Evolutionary conservation across 2,329 filamentous ascomycete species (phyloP).

Genomic region (Ophiocordyceps unilateralis): DNA sequence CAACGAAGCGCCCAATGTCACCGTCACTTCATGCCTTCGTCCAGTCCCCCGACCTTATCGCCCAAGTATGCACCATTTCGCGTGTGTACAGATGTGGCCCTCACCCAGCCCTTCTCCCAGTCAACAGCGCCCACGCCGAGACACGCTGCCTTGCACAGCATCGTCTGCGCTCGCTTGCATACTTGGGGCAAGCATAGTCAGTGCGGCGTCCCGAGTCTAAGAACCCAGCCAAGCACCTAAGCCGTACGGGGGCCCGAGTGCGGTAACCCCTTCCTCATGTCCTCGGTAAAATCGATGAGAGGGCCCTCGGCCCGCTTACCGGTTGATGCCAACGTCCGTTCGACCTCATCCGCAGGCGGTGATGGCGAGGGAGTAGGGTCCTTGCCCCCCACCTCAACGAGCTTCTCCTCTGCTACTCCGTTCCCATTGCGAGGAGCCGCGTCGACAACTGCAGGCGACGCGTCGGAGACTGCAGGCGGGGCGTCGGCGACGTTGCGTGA

Average conservation of each 20-base stretch:
- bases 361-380: slow-evolving; percentile 2
- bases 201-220: too few relatives aligned
- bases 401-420: slow-evolving; percentile 14
- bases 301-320: slow-evolving; percentile 29
- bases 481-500: slow-evolving; percentile 11
- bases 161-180: too few relatives aligned
- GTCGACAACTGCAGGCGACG: background rate
- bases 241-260: slow-evolving; percentile 2
- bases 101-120: too few relatives aligned
- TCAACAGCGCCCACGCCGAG: too few relatives aligned
- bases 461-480: background rate
- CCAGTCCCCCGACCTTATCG: too few relatives aligned
- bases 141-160: background rate
- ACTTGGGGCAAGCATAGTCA: too few relatives aligned
- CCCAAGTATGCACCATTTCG: too few relatives aligned
- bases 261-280: slow-evolving; percentile 33
- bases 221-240: background rate
- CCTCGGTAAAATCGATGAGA: slow-evolving; percentile 37
- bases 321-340: slow-evolving; percentile 26
- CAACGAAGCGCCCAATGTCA: background rate
- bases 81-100: too few relatives aligned
- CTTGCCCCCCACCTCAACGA: slow-evolving; percentile 40
- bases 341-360: slow-evolving; percentile 19
- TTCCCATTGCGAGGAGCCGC: slow-evolving; percentile 1
- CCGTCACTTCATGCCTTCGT: background rate